Base-by-base conservation (phyloP, 163 green algal species). In the Scenedesmus sp. region DNA sequence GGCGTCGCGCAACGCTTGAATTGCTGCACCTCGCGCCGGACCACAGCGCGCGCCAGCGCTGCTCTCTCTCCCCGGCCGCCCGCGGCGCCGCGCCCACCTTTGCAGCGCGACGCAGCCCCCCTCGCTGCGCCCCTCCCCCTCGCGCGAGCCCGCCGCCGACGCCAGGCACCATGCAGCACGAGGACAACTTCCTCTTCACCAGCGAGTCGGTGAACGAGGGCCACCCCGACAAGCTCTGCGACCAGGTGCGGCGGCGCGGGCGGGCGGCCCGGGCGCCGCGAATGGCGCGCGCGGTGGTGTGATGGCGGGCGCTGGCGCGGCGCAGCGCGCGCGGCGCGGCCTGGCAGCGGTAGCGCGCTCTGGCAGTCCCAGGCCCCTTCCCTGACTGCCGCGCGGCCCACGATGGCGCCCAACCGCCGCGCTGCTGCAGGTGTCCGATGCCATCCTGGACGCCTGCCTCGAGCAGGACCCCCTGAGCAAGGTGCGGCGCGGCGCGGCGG, bases 211-310 rank as follows among this genome's bases (percentile, higher is more conserved):
- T 96, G 47, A 96, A 96, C 60, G 96, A 99, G 86, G 96, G 96
- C 28, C 96, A 99, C 87, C 96, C 96, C 31, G 96, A 99, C 83
- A 99, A 99, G 90, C 87, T 98, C 22, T 94, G 88, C 54, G 93
- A 97, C 77, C 94, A 98, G 93, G 90, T 91, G 63, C 42, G 42
- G 45, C n/a, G n/a, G n/a, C n/a, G n/a, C n/a, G n/a, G n/a, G n/a
- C n/a, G n/a, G n/a, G n/a, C n/a, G n/a, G 18, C 48, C 48, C 17
- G 48, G 48, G 18, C 17, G 17, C 17, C 48, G 48, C 48, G 15
- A 57, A 57, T n/a, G n/a, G n/a, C n/a, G 39, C 63, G 39, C 42
- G n/a, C 24, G 24, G 39, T 48, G 10, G 14, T 11, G 4, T 36
- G n/a, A 22, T n/a, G n/a, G n/a, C n/a, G 39, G 39, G 39, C 39